Evolutionary conservation across 176 grass and related monocot genomes (phyloP), one percentile per base, ranked within the genome.

Genomic region (Carex kokanica): DNA sequence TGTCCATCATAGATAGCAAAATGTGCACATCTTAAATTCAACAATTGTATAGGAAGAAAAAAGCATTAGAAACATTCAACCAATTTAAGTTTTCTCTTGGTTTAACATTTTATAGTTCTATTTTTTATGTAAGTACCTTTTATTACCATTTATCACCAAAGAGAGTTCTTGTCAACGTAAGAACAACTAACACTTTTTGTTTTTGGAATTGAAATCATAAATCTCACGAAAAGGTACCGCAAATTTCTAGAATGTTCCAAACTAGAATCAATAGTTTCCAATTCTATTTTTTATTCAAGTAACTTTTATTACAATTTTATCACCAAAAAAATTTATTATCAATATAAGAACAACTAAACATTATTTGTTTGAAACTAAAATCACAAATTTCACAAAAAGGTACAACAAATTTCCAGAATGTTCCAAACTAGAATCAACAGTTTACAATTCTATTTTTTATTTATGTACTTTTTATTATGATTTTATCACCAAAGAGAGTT

Each of bases 381-480:
- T 52, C 34, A n/a, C 32, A 18, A 73, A 7, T 16, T 38, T 20
- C 3, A 57, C 12, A n/a, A 38, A 51, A 29, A 12, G 66, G 73
- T 29, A 97, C 94, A 92, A 91, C 78, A 97, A 75, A 20, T 72
- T 89, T n/a, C n/a, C n/a, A n/a, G n/a, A n/a, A n/a, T n/a, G n/a
- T n/a, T n/a, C n/a, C n/a, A n/a, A n/a, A n/a, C n/a, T 34, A 72
- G 74, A 45, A 45, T 45, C 41, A 45, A 43, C 41, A 43, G 25
- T 11, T 51, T 10, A 23, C 55, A 84, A 8, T 56, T 23, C 64
- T 56, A 56, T 52, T 29, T 62, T 40, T 55, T 34, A 78, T 45
- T 67, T 43, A 54, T 8, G 6, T 43, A 8, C 41, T 1, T 8
- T 8, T 43, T 43, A 43, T 43, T 43, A 43, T 0, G 41, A 8